phyloP scores from a whole-genome alignment of 1,284 basidiomycete species.

The Takashimella koratensis region DNA sequence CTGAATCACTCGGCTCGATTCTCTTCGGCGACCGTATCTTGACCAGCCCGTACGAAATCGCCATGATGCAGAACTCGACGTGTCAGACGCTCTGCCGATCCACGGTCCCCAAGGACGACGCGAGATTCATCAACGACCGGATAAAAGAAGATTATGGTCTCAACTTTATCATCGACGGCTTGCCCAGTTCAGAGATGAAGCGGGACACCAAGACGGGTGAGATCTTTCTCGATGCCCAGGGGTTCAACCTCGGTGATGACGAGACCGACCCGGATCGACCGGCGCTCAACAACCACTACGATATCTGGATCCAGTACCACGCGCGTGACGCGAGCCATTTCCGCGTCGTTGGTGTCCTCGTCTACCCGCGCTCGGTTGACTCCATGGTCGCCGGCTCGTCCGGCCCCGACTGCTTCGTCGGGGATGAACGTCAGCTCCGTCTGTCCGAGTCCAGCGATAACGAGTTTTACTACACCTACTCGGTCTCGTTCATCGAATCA shows the following conservation, averaged over 20 bases:
- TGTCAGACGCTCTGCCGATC: constrained; percentile 73
- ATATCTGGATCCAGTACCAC: constrained; percentile 65
- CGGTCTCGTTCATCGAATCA: constrained; percentile 83
- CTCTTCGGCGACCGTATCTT: constrained; percentile 95
- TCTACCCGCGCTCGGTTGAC: constrained; percentile 67
- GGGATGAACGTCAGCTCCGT: constrained; percentile 52
- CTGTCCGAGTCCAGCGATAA: constrained; percentile 64
- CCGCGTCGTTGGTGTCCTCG: constrained; percentile 85
- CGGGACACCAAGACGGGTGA: constrained; percentile 70
- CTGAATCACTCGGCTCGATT: constrained; percentile 87
- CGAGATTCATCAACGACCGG: constrained; percentile 86
- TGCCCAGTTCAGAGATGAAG: constrained; percentile 91
- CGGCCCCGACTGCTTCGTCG: constrained; percentile 35
- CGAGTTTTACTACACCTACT: constrained; percentile 82
- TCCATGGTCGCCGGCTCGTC: constrained; percentile 26
- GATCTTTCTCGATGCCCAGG: constrained; percentile 75
- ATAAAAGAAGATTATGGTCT: constrained; percentile 90
- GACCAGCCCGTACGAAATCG: constrained; percentile 71
- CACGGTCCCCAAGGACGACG: constrained; percentile 65
- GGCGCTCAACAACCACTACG: constrained; percentile 84
- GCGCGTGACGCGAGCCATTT: constrained; percentile 62
- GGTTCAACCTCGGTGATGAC: constrained; percentile 51
- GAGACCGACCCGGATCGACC: constrained; percentile 55
- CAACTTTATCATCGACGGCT: constrained; percentile 92
- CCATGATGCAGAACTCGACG: constrained; percentile 52